Percentiles rank a stretch among this genome's conserved stretches.
phyloP scores from a whole-genome alignment of 495 filamentous ascomycete species.

The Hypoxylon crocopeplum region DNA sequence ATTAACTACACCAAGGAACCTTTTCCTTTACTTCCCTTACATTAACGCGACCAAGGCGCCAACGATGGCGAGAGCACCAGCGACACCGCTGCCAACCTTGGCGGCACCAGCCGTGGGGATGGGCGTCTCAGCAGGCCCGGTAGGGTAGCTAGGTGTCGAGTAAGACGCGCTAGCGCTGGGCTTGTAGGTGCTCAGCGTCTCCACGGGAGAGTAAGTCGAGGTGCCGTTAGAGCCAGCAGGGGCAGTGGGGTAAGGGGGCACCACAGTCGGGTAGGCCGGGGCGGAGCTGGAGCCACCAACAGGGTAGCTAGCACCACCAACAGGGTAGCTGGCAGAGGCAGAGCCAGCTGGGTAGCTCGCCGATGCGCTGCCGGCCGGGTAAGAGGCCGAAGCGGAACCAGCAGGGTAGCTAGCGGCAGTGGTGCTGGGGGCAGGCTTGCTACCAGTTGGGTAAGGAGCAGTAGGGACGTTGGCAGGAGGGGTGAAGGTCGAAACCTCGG shows the following conservation, averaged over 20 bases:
- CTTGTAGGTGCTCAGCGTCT: slow-evolving; percentile 27
- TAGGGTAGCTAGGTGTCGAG: slow-evolving; percentile 25
- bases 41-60: slow-evolving; percentile 35
- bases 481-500: slow-evolving; percentile 36
- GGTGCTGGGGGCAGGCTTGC: slow-evolving; percentile 16
- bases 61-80: slow-evolving; percentile 31
- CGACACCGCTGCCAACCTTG: slow-evolving; percentile 38
- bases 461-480: slow-evolving; percentile 38
- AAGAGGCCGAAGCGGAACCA: slow-evolving; percentile 16
- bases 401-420: slow-evolving; percentile 4
- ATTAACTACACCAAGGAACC: slow-evolving; percentile 2
- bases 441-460: slow-evolving; percentile 36
- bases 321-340: slow-evolving; percentile 13
- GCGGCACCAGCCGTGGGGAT: slow-evolving; percentile 37
- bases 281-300: slow-evolving; percentile 3
- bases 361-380: slow-evolving; percentile 12
- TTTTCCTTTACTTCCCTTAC: slow-evolving; percentile 15
- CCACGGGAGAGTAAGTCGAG: neutral
- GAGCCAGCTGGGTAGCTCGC: neutral
- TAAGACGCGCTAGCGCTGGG: slow-evolving; percentile 23
- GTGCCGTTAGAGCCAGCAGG: slow-evolving; percentile 25
- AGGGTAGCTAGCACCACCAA: slow-evolving; percentile 10
- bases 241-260: slow-evolving; percentile 22
- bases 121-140: slow-evolving; percentile 19
- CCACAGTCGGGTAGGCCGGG: slow-evolving; percentile 20